Conservation (phyloP, 2,329 filamentous ascomycete genomes). For the Ophiostoma pallidulum region DNA sequence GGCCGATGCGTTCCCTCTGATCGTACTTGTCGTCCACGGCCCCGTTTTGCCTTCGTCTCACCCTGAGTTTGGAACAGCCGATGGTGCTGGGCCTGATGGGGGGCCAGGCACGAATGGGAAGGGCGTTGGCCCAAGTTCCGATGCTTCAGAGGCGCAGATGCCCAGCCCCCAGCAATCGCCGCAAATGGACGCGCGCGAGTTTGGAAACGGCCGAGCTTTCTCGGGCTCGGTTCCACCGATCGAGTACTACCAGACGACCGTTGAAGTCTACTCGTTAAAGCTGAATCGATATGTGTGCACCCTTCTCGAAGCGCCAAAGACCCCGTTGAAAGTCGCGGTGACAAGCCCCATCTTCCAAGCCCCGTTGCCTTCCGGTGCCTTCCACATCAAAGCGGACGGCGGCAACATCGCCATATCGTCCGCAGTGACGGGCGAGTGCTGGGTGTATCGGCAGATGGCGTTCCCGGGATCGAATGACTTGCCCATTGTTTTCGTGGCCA, state of each 20-base stretch:
- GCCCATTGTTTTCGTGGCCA: slow-evolving; percentile 62
- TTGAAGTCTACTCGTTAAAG: slow-evolving; percentile 79
- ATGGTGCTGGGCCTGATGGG: slow-evolving; percentile 6
- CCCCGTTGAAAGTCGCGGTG: slow-evolving; percentile 48
- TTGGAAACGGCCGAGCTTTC: neutral
- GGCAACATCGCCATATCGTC: slow-evolving; percentile 68
- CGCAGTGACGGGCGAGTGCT: slow-evolving; percentile 77
- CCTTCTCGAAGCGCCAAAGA: slow-evolving; percentile 60
- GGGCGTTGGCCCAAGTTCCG: too few species aligned
- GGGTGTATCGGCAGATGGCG: slow-evolving; percentile 54
- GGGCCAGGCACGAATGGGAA: neutral
- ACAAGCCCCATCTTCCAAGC: slow-evolving; percentile 56
- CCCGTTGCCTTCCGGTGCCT: slow-evolving; percentile 60
- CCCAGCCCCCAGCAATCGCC: slow-evolving; percentile 1
- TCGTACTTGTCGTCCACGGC: slow-evolving; percentile 74
- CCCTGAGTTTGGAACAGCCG: neutral
- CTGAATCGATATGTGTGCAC: slow-evolving; percentile 63
- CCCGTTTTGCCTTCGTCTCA: slow-evolving; percentile 41
- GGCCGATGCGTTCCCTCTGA: slow-evolving; percentile 55
- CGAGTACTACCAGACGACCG: slow-evolving; percentile 71
- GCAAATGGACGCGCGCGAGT: slow-evolving; percentile 15
- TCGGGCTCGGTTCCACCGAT: slow-evolving; percentile 26
- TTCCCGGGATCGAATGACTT: slow-evolving; percentile 33
- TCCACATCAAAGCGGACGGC: slow-evolving; percentile 63
- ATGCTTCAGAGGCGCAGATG: neutral